A percentile compares a stretch with the other conserved stretches of the same genome.
These are phyloP conservation scores for Taxawa tesnikishii DNA, from an alignment of 2,329 filamentous ascomycete genomes.

Conservation along the genomic window DNA sequence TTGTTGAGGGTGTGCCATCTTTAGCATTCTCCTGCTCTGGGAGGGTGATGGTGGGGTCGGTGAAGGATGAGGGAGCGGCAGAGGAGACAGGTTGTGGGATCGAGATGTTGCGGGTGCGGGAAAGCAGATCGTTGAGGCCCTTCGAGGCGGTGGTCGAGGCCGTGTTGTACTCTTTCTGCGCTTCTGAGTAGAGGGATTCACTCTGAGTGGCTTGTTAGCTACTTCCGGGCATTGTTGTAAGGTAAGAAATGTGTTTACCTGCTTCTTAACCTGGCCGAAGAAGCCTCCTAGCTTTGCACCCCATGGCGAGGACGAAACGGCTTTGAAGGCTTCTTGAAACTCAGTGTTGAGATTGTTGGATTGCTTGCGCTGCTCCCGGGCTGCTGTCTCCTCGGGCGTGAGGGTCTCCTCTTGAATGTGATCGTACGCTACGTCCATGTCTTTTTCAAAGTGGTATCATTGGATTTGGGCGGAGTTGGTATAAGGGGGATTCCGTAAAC, in stretches of 20 bases:
- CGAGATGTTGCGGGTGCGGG: slow-evolving; percentile 62
- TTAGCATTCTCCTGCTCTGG: slow-evolving; percentile 3
- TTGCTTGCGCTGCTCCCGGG: slow-evolving; percentile 36
- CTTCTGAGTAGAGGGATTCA: slow-evolving; percentile 76
- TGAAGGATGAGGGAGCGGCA: slow-evolving; percentile 12
- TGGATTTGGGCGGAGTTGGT: too few relatives aligned
- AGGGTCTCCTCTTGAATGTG: slow-evolving; percentile 81
- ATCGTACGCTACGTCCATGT: slow-evolving; percentile 98
- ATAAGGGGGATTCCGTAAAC: too few relatives aligned
- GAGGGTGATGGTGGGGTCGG: slow-evolving; percentile 11
- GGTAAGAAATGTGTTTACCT: too few relatives aligned
- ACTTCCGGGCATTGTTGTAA: too few relatives aligned
- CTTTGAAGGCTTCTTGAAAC: slow-evolving; percentile 89
- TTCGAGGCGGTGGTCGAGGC: slow-evolving; percentile 61
- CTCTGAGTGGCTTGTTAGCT: slow-evolving; percentile 39
- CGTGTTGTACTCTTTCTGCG: slow-evolving; percentile 66
- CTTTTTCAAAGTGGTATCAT: too few relatives aligned
- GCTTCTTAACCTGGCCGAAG: slow-evolving; percentile 84
- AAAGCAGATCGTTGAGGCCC: slow-evolving; percentile 59
- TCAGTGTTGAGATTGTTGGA: slow-evolving; percentile 62
- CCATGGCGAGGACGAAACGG: slow-evolving; percentile 85
- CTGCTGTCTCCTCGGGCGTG: slow-evolving; percentile 31
- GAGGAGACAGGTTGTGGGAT: slow-evolving; percentile 30
- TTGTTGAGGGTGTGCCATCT: slow-evolving; percentile 9
- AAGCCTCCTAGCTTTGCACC: slow-evolving; percentile 78